A percentile compares a stretch with the other conserved stretches of the same genome.
Evolutionary conservation across 1,139 yeast species (phyloP).

Genomic region (Pichia norvegensis): DNA sequence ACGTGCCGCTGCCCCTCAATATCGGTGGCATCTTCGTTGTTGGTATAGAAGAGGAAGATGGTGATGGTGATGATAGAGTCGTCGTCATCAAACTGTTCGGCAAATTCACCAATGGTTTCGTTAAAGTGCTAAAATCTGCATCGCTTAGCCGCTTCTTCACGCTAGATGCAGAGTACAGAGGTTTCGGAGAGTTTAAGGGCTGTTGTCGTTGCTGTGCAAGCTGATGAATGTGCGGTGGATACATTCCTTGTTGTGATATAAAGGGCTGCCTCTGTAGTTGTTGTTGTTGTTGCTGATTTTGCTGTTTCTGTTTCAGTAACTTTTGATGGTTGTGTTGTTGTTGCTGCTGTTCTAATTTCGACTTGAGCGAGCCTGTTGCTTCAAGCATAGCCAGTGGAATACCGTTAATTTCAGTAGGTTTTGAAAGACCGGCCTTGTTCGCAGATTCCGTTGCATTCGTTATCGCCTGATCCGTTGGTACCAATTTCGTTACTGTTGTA

Average conservation of each 20-base stretch:
- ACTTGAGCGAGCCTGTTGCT: constrained; percentile 59
- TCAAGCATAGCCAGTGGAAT: constrained; percentile 74
- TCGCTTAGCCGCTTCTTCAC: not conserved
- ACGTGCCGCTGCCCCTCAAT: not conserved
- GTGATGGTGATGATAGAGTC: not conserved
- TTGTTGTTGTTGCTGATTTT: not conserved
- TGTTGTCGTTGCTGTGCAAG: not conserved
- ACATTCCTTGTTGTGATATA: not conserved
- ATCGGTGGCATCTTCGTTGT: not conserved
- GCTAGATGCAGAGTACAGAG: not conserved
- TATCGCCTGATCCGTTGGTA: constrained; percentile 78
- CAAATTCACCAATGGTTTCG: not conserved
- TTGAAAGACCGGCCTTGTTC: constrained; percentile 41
- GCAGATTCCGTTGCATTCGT: constrained; percentile 47
- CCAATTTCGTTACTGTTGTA: constrained; percentile 80
- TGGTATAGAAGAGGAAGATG: not conserved
- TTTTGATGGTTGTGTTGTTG: not conserved
- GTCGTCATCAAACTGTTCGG: not conserved
- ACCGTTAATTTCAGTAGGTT: constrained; percentile 66
- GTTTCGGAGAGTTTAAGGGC: not conserved
- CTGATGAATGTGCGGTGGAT: not conserved
- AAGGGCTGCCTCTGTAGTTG: not conserved
- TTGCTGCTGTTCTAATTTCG: constrained; percentile 1
- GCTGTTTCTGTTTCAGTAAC: constrained; percentile 1
- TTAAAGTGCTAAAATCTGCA: not conserved